Evolutionary conservation across 1,284 basidiomycete species (phyloP).

Genomic region (Cutaneotrichosporon cyanovorans): DNA sequence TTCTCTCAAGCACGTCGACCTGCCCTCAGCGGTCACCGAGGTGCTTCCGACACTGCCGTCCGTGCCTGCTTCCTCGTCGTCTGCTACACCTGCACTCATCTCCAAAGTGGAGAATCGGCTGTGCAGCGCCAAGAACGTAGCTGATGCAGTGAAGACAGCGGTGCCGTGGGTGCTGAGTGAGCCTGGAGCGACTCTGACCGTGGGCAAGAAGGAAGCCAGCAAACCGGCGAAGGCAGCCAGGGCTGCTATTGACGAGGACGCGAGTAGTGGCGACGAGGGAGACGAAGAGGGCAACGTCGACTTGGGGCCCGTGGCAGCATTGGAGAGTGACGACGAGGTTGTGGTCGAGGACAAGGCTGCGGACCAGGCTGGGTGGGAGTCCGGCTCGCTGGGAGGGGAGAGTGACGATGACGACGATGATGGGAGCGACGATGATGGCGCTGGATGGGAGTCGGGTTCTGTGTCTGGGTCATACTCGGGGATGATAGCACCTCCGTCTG

Average conservation of each 20-base stretch:
- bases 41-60: constrained; percentile 14
- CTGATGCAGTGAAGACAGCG: constrained; percentile 54
- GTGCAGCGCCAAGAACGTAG: constrained; percentile 66
- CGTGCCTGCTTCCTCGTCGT: constrained; percentile 20
- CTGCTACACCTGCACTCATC: constrained; percentile 47
- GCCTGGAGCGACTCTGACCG: constrained; percentile 34
- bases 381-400: constrained; percentile 14
- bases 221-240: constrained; percentile 11
- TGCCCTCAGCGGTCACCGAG: constrained; percentile 44
- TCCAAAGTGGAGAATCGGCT: constrained; percentile 65
- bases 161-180: constrained; percentile 48
- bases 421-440: constrained; percentile 31
- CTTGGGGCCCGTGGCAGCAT: neutral
- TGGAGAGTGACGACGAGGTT: constrained; percentile 17
- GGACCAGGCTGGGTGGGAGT: constrained; percentile 56
- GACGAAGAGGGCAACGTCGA: constrained; percentile 1
- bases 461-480: constrained; percentile 9
- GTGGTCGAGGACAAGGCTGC: constrained; percentile 41
- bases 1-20: constrained; percentile 34
- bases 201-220: constrained; percentile 16
- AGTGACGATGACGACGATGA: constrained; percentile 27
- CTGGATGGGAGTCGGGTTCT: constrained; percentile 55
- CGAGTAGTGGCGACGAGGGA: constrained; percentile 6
- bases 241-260: constrained; percentile 8
- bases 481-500: constrained; percentile 3